Evolutionary conservation across 805 yeast genomes (phyloP), one percentile per base, ranked within the genome.

Genomic region (Jamesozyma spencerorum): DNA sequence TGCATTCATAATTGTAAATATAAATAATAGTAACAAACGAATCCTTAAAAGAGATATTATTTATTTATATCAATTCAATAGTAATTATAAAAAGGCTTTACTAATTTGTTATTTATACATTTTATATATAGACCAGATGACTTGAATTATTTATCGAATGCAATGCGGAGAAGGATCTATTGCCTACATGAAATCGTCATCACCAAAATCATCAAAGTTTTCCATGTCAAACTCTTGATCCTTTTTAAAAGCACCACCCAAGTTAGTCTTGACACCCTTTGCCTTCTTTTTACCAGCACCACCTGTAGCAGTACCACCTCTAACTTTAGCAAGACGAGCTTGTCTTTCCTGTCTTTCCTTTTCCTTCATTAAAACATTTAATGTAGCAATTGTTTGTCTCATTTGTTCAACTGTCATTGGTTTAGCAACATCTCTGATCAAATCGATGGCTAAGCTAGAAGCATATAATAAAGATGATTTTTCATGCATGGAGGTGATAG

Each of bases 281-380:
- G 86, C 95, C 77, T 88, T 90, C 77, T 83, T 82, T 75, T 88
- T 87, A 65, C 95, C 94, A 30, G 94, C 92, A 60, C 96, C 96
- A 54, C 94, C 94, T 18, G 85, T 75, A 31, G 90, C 77, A 20
- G 94, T 83, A 48, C 90, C 92, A 47, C 92, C 90, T 41, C 85
- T 72, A 34, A 62, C 66, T 60, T 79, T 81, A 52, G 82, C 75
- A 54, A 84, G 67, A 62, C 96, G 79, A 19, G 84, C 86, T 55
- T 77, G 84, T 70, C 97, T 85, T 67, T 90, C 97, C 41, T 81
- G 82, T 59, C 80, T 81, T 63, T 81, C 86, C 67, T 90, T 90
- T 42, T 87, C 94, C 55, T 82, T 87, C 47, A 82, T 69, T 41
- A 81, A 62, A 4, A 88, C 90, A 50, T 77, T 84, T 57, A 90